Evolutionary conservation across 805 yeast species (phyloP).

Genomic region (Candida railenensis): DNA sequence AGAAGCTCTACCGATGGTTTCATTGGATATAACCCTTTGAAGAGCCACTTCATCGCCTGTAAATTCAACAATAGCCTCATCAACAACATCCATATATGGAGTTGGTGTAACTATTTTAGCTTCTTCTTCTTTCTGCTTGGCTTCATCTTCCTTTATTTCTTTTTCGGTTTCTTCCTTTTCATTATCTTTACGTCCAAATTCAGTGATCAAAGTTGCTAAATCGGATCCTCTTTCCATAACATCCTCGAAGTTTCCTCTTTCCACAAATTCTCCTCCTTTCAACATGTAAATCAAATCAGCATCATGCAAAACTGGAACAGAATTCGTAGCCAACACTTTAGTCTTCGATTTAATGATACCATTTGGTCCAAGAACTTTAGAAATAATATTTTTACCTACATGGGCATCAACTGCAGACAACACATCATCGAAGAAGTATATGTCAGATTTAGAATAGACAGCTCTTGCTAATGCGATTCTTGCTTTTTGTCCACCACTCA

Average conservation of each 20-base stretch:
- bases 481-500: slow-evolving; percentile 45
- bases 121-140: slow-evolving; percentile 18
- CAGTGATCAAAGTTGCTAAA: slow-evolving; percentile 30
- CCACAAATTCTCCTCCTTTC: slow-evolving; percentile 27
- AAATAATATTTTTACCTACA: slow-evolving; percentile 35
- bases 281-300: slow-evolving; percentile 34
- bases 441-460: slow-evolving; percentile 39
- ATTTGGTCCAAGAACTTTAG: slow-evolving; percentile 27
- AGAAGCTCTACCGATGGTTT: slow-evolving; percentile 24
- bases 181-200: slow-evolving; percentile 25
- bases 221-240: slow-evolving; percentile 40
- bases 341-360: slow-evolving; percentile 36
- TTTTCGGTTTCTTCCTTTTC: slow-evolving; percentile 9
- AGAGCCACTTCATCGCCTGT: slow-evolving; percentile 15
- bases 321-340: slow-evolving; percentile 38
- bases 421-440: slow-evolving; percentile 40
- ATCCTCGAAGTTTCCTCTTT: slow-evolving; percentile 48
- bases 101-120: slow-evolving; percentile 5
- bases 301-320: slow-evolving; percentile 33
- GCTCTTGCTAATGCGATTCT: slow-evolving; percentile 42
- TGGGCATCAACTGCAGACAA: slow-evolving; percentile 44
- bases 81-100: slow-evolving; percentile 18
- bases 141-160: slow-evolving; percentile 13
- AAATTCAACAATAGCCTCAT: slow-evolving; percentile 12
- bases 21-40: slow-evolving; percentile 13